Conservation (phyloP, 2,329 filamentous ascomycete species). For the Aureobasidium uvarum region DNA sequence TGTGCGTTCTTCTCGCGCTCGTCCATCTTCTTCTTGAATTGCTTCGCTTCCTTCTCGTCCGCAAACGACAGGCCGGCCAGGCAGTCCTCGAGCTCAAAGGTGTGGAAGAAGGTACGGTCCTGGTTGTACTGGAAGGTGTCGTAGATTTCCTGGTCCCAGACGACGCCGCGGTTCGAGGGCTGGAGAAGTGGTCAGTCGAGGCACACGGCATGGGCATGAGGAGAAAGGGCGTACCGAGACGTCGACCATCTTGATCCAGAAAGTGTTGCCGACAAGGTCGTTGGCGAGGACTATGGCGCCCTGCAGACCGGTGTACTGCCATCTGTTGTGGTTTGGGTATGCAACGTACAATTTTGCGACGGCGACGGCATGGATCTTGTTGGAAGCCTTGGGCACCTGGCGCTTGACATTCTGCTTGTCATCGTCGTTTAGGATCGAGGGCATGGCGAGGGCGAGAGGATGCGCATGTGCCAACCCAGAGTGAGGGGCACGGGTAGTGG, state of each 20-base stretch:
- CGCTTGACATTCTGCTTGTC: conserved; percentile 97
- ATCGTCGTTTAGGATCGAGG: conserved; percentile 76
- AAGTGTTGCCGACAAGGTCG: conserved; percentile 90
- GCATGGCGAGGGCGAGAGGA: conserved; percentile 42
- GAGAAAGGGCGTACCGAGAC: conserved; percentile 67
- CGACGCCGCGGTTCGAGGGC: conserved; percentile 76
- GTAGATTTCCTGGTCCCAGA: conserved; percentile 98
- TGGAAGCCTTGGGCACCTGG: conserved; percentile 85
- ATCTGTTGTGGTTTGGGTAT: conserved; percentile 79
- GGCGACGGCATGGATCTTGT: conserved; percentile 96
- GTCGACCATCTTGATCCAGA: conserved; percentile 97
- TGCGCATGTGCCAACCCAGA: conserved; percentile 4
- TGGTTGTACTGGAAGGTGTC: conserved; percentile 94
- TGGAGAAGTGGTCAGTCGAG: conserved; percentile 40
- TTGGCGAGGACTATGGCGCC: conserved; percentile 89
- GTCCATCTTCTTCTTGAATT: conserved; percentile 96
- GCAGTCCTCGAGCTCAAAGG: conserved; percentile 92
- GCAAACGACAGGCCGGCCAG: conserved; percentile 86
- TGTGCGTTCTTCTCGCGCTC: conserved; percentile 94
- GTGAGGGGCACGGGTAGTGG: neutral
- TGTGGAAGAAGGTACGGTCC: conserved; percentile 95
- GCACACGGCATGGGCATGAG: neutral
- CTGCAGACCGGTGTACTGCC: conserved; percentile 92
- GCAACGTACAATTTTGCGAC: conserved; percentile 93
- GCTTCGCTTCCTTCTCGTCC: conserved; percentile 96